phyloP scores from a whole-genome alignment of 768 basidiomycete genomes.

The Gloeopeniophorella convolvens region DNA sequence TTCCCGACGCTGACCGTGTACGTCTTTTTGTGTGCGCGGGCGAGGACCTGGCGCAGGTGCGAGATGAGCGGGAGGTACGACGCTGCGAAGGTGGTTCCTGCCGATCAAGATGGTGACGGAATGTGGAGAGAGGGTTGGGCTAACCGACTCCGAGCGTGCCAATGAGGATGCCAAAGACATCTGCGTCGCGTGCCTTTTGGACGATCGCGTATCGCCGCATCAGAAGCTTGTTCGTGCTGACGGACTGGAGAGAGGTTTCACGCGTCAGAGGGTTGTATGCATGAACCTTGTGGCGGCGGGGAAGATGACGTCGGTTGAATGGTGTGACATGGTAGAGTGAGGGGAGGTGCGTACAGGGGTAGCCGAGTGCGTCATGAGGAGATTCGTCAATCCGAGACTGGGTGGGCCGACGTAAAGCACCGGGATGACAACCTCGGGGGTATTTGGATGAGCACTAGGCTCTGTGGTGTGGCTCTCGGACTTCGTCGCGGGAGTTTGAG shows the following conservation, averaged over 20 bases:
- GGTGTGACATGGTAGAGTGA: not conserved
- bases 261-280: constrained; percentile 61
- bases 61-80: constrained; percentile 82
- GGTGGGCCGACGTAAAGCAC: constrained; percentile 69
- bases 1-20: constrained; percentile 96
- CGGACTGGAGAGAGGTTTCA: constrained; percentile 50
- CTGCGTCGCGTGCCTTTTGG: constrained; percentile 84
- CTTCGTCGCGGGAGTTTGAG: not conserved
- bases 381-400: constrained; percentile 72
- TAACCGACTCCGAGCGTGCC: constrained; percentile 87
- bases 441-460: too few relatives aligned
- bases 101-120: not conserved
- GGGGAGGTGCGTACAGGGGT: constrained; percentile 39
- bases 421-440: not conserved
- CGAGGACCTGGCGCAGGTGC: constrained; percentile 67
- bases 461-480: not conserved
- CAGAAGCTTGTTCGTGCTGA: constrained; percentile 69
- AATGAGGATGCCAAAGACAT: constrained; percentile 92
- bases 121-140: constrained; percentile 22
- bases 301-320: not conserved
- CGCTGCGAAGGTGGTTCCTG: constrained; percentile 40
- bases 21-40: constrained; percentile 70
- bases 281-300: constrained; percentile 65
- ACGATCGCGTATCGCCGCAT: constrained; percentile 87
- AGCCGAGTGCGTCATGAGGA: constrained; percentile 75